These are phyloP conservation scores for Arctostaphylos glauca DNA, from an alignment of 148 eudicot genomes.

Conservation along the genomic window DNA sequence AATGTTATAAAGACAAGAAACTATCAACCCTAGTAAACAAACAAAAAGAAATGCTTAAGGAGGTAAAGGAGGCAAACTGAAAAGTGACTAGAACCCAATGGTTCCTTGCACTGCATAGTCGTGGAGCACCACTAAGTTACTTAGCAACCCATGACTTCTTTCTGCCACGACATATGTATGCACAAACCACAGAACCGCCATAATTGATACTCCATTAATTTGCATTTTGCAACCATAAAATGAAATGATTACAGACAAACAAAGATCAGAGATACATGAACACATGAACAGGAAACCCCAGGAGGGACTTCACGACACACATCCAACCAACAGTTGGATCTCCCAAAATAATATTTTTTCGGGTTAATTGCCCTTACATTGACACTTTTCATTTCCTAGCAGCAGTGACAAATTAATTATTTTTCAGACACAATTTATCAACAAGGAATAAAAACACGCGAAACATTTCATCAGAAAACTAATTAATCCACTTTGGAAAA, in stretches of 20 bases:
- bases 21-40: neutral
- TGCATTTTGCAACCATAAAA: neutral
- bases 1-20: too few species aligned
- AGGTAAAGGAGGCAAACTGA: neutral
- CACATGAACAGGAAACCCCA: conserved; percentile 6
- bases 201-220: neutral
- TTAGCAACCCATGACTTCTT: neutral
- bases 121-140: neutral
- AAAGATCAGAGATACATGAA: neutral
- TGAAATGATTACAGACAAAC: neutral
- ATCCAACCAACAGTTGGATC: neutral
- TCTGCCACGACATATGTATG: neutral
- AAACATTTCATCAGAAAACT: neutral
- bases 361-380: neutral
- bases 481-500: neutral
- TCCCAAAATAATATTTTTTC: neutral
- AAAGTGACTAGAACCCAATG: neutral
- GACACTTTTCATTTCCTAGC: neutral
- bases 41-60: neutral
- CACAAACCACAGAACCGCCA: neutral
- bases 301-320: neutral
- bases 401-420: neutral
- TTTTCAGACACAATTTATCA: neutral
- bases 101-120: neutral
- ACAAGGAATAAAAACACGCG: neutral